Conservation (phyloP, 768 basidiomycete species). For the Leccinum uliginosum region DNA sequence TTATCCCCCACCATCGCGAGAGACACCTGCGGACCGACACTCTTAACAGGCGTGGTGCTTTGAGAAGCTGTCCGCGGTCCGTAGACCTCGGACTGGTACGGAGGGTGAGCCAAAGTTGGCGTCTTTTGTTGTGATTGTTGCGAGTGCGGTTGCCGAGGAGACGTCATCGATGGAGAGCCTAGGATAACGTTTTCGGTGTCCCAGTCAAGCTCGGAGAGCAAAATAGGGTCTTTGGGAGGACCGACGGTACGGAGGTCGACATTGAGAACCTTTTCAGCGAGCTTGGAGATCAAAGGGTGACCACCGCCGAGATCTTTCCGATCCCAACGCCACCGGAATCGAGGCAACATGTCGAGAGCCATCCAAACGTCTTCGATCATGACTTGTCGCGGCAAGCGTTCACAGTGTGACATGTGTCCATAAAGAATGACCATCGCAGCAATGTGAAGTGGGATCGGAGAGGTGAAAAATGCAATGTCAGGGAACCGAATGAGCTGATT, state of each 20-base stretch:
- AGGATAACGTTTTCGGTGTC: conserved; percentile 36
- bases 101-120: conserved; percentile 33
- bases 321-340: conserved; percentile 91
- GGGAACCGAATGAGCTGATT: conserved; percentile 81
- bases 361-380: conserved; percentile 83
- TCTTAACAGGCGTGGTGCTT: conserved; percentile 30
- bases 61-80: conserved; percentile 25
- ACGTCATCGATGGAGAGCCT: conserved; percentile 21
- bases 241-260: conserved; percentile 61
- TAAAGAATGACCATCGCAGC: conserved; percentile 90
- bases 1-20: conserved; percentile 26
- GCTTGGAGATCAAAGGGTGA: conserved; percentile 78
- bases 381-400: conserved; percentile 56
- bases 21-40: conserved; percentile 13
- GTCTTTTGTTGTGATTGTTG: conserved; percentile 33
- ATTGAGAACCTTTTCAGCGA: conserved; percentile 77
- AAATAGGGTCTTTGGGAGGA: conserved; percentile 36
- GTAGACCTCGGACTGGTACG: conserved; percentile 34
- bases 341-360: conserved; percentile 83
- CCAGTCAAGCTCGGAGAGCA: conserved; percentile 44
- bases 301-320: conserved; percentile 75
- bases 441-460: conserved; percentile 84
- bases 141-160: conserved; percentile 25
- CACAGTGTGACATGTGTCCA: conserved; percentile 78
- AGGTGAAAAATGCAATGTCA: conserved; percentile 84